phyloP scores from a whole-genome alignment of 2,329 filamentous ascomycete genomes.

The Harringtonia aguacate region DNA sequence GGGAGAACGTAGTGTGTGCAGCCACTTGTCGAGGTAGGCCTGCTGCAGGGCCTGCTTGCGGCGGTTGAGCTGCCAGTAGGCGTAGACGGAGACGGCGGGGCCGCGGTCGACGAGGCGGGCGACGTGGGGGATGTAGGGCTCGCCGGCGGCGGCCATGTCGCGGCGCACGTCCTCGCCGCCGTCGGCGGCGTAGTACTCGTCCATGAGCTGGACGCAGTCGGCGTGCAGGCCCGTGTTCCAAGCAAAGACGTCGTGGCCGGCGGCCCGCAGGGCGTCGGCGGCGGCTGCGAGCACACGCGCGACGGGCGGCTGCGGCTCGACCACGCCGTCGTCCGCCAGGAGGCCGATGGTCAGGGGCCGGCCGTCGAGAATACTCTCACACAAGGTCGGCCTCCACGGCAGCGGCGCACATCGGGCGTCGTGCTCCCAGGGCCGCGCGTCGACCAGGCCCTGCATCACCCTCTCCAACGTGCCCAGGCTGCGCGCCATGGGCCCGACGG shows the following conservation, averaged over 20 bases:
- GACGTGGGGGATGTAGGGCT: conserved; percentile 49
- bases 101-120: conserved; percentile 42
- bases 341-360: conserved; percentile 5
- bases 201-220: conserved; percentile 28
- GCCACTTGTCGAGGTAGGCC: conserved; percentile 50
- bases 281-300: conserved; percentile 38
- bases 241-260: conserved; percentile 42
- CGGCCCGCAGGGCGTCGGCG: conserved; percentile 23
- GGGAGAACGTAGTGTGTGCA: conserved; percentile 28
- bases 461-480: conserved; percentile 43
- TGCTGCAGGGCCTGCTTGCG: conserved; percentile 42
- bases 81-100: conserved; percentile 45
- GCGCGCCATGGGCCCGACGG: conserved; percentile 53
- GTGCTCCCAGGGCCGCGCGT: conserved; percentile 49
- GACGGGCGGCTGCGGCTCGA: conserved; percentile 48
- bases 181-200: conserved; percentile 50
- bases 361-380: conserved; percentile 35
- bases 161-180: conserved; percentile 51
- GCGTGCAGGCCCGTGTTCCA: conserved; percentile 42
- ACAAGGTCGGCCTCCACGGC: conserved; percentile 30
- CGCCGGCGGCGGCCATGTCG: conserved; percentile 42
- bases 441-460: conserved; percentile 40
- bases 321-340: conserved; percentile 20
- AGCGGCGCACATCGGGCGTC: conserved; percentile 59
- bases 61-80: conserved; percentile 58